Conservation (phyloP, 78 protist genomes). For the Dictyostelium intermedium region DNA sequence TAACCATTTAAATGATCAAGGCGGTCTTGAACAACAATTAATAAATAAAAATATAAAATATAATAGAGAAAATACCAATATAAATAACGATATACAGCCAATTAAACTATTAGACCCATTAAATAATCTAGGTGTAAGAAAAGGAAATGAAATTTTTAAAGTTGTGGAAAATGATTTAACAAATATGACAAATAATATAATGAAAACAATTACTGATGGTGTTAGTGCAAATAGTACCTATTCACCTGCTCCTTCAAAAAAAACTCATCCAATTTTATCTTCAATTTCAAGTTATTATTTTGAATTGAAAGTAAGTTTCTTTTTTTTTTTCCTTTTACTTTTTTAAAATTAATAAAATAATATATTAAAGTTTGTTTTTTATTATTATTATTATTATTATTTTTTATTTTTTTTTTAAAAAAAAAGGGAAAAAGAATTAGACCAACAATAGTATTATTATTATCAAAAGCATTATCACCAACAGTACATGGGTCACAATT, state of each 20-base stretch:
- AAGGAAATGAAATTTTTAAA: slow-evolving; percentile 25
- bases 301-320: slow-evolving; percentile 5
- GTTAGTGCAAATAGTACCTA: background rate
- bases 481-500: background rate
- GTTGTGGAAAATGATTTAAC: slow-evolving; percentile 28
- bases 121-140: background rate
- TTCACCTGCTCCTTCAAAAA: background rate
- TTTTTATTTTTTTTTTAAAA: background rate
- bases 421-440: slow-evolving; percentile 51
- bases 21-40: background rate
- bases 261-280: slow-evolving; percentile 24
- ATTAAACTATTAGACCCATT: slow-evolving; percentile 43
- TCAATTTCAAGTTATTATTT: slow-evolving; percentile 51
- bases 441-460: slow-evolving; percentile 37
- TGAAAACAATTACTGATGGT: slow-evolving; percentile 9
- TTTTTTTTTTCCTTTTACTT: too few species aligned
- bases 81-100: background rate
- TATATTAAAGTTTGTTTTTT: too few species aligned
- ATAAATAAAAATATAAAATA: background rate
- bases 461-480: slow-evolving; percentile 7
- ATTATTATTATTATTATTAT: too few species aligned
- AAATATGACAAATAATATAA: slow-evolving; percentile 40
- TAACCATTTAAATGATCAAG: background rate
- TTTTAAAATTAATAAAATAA: background rate
- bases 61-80: background rate